Base-by-base conservation (phyloP, 768 basidiomycete genomes). In the Lactarius sanguifluus region DNA sequence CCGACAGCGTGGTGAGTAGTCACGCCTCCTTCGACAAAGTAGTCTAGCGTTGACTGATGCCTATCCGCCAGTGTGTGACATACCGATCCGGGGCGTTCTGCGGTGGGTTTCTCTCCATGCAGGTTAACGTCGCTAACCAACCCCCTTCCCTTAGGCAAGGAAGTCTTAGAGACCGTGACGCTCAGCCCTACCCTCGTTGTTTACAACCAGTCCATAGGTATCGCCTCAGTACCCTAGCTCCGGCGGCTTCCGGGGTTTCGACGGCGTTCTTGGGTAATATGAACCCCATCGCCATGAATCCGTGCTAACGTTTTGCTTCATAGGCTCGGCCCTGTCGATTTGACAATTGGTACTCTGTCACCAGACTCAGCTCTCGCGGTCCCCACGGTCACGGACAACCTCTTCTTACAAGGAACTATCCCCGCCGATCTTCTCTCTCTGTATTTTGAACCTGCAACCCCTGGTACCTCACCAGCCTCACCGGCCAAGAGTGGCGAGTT, bases 311-410 rank as follows among this genome's bases (percentile, higher is more conserved):
- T 25, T 56, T 59, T n/a, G 13, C 38, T 59, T 15, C 38, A 57
- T 64, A 89, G 86, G 16, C 82, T 89, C 64, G 88, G 88, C 23
- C 88, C 88, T 28, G 75, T 78, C 18, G 80, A 75, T 59, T 78
- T 89, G 56, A 88, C 88, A 1, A n/a, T 75, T 76, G 80, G 75
- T 28, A 80, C 79, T 7, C 72, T 81, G 73, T 30, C 52, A 47
- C 62, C 61, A 50, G 3, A 69, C 72, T 2, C 71, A 12, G 0
- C 25, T 30, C 59, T 59, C 43, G 70, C 70, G 23, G 78, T 86
- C 65, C 84, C 84, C 15, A 85, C 86, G 9, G 84, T 70, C 56
- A 76, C 73, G 7, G 76, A 78, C 72, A 78, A 74, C 68, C 75
- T 76, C 13, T 76, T 71, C 65, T 12, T 64, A 1, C 70, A 73